phyloP scores from a whole-genome alignment of 1,284 basidiomycete species.

The Neonothopanus nambi region DNA sequence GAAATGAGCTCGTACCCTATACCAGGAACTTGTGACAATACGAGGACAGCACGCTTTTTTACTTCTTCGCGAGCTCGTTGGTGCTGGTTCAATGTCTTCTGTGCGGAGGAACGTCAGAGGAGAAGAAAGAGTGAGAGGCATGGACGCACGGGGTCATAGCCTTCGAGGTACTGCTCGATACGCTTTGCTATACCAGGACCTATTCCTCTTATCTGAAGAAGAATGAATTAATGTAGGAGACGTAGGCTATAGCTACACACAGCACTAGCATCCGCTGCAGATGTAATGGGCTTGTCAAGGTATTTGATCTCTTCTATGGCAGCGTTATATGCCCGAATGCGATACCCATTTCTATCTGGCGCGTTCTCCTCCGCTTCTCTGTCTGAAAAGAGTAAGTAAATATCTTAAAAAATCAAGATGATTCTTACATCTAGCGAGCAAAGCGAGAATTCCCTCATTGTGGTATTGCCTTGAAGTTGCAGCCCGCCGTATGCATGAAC shows the following conservation, averaged over 20 bases:
- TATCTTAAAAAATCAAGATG: too few relatives aligned
- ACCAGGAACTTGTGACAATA: constrained; percentile 29
- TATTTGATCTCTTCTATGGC: constrained; percentile 10
- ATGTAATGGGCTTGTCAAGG: neutral
- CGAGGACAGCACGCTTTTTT: constrained; percentile 11
- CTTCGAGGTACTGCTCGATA: neutral
- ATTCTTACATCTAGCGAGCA: too few relatives aligned
- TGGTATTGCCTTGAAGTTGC: too few relatives aligned
- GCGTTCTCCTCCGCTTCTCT: neutral
- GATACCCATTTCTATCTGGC: neutral
- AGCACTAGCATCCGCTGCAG: neutral
- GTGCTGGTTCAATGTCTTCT: too few relatives aligned
- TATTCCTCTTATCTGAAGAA: neutral
- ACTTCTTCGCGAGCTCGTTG: neutral
- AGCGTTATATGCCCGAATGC: constrained; percentile 2
- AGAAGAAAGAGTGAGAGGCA: too few relatives aligned
- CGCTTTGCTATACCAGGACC: neutral
- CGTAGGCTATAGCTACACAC: too few relatives aligned
- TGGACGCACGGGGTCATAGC: neutral
- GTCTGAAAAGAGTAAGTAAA: neutral
- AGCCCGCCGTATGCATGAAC: too few relatives aligned
- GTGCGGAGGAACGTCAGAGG: too few relatives aligned
- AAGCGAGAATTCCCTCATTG: too few relatives aligned
- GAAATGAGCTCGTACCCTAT: constrained; percentile 27
- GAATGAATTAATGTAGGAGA: too few relatives aligned